Base-by-base conservation (phyloP, 768 basidiomycete genomes). In the Mycena leptocephala region DNA sequence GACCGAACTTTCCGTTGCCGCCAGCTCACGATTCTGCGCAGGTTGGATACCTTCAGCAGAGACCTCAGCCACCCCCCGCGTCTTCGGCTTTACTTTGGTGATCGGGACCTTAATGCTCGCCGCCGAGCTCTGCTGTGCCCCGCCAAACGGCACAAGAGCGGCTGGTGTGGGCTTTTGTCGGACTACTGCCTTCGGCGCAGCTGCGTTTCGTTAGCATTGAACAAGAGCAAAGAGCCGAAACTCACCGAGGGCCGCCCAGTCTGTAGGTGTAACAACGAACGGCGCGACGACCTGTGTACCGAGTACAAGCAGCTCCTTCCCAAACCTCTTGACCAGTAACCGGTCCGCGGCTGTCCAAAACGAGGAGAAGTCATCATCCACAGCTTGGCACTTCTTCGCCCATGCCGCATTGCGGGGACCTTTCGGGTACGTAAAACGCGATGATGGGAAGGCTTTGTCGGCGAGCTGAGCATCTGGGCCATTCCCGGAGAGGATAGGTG, bases 331-430 rank as follows among this genome's bases (percentile, higher is more conserved):
- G 18, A 64, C 26, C 61, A 75, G 10, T 10, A 0, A n/a, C 30
- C 8, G 33, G 58, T 75, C 73, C 2, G 67, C 73, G 35, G 73
- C 39, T 24, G 16, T 75, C 74, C 67, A 75, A 33, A 75, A 75
- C 5, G 48, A 37, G n/a, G 61, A 39, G 32, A 70, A 70, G 3
- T 5, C 48, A 11, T 32, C 37, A 18, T 75, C 67, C 0, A 69
- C 74, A 28, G 3, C 1, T 6, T 56, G 28, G 32, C 67, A 69
- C 56, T 64, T 69, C 18, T 0, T n/a, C 4, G 74, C 74, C 74
- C 74, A 75, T 14, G 26, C 41, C 8, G n/a, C 18, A 46, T 58
- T 18, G 16, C 68, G 59, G 22, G 67, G 74, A 22, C 74, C 67
- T n/a, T 75, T 75, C 1, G 74, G 74, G n/a, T 75, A 75, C 13